Evolutionary conservation across 306 rosid genomes (phyloP).

Genomic region (Trifolium pratense): DNA sequence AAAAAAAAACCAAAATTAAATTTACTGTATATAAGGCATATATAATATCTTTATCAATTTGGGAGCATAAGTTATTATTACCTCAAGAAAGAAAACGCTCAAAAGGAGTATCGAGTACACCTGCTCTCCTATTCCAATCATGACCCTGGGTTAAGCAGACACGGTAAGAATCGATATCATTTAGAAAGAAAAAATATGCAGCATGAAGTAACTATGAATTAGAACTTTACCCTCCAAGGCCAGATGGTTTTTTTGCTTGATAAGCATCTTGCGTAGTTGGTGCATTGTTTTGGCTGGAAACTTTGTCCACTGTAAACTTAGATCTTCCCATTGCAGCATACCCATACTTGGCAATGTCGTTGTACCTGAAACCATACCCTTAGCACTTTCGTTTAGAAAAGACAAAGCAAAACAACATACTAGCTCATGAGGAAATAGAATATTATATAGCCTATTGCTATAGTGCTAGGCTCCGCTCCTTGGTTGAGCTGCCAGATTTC

Average conservation of each 20-base stretch:
- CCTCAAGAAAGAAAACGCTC: slow-evolving; percentile 86
- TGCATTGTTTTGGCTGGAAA: slow-evolving; percentile 51
- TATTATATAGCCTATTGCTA: too few relatives aligned
- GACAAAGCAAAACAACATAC: background rate
- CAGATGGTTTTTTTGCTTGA: slow-evolving; percentile 58
- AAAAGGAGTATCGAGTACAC: slow-evolving; percentile 76
- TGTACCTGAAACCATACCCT: slow-evolving; percentile 68
- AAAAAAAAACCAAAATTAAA: slow-evolving; percentile 5
- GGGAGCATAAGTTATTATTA: slow-evolving; percentile 36
- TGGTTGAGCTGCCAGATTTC: too few relatives aligned
- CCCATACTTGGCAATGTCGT: slow-evolving; percentile 88
- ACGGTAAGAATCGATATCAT: slow-evolving; percentile 24
- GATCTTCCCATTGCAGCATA: slow-evolving; percentile 83
- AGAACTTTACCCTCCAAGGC: slow-evolving; percentile 76
- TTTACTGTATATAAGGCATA: slow-evolving; percentile 35
- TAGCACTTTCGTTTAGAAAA: slow-evolving; percentile 9
- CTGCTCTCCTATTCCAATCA: slow-evolving; percentile 83
- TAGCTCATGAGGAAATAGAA: background rate
- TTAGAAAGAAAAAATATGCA: slow-evolving; percentile 21
- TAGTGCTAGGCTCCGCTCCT: too few relatives aligned
- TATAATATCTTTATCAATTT: slow-evolving; percentile 18
- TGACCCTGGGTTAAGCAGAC: slow-evolving; percentile 63
- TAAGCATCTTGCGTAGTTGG: slow-evolving; percentile 44
- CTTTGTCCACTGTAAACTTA: slow-evolving; percentile 47
- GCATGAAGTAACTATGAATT: slow-evolving; percentile 34